A percentile compares a stretch with the other conserved stretches of the same genome.
Evolutionary conservation across 139 green algal genomes (phyloP).

Genomic region (Auxenochlorella pyrenoidosa): DNA sequence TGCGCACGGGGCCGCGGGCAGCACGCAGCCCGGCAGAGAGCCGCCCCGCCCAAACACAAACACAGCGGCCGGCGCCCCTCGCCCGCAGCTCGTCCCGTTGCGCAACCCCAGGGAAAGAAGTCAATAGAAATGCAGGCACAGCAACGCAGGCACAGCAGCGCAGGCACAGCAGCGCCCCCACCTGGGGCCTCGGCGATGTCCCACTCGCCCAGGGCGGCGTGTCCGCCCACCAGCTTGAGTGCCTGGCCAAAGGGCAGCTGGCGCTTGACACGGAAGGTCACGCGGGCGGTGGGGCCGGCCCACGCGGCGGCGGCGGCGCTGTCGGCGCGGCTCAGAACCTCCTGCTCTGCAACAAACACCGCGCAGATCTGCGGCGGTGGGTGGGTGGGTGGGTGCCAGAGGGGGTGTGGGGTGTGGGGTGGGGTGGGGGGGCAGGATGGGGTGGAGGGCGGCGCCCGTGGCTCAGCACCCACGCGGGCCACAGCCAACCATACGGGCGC

Average conservation of each 20-base stretch:
- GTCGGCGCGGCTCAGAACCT: neutral
- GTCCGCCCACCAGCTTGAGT: constrained; percentile 6
- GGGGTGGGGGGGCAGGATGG: too few relatives aligned
- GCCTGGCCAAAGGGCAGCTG: constrained; percentile 6
- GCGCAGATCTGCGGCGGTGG: neutral
- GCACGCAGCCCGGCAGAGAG: too few relatives aligned
- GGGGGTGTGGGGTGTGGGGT: neutral
- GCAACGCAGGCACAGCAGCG: too few relatives aligned
- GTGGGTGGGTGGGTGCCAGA: neutral
- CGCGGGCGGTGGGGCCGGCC: neutral
- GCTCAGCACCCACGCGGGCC: too few relatives aligned
- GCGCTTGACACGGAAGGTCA: neutral
- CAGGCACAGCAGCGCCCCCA: neutral
- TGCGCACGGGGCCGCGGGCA: too few relatives aligned
- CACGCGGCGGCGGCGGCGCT: neutral
- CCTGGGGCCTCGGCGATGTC: neutral
- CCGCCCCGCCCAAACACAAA: too few relatives aligned
- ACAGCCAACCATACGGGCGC: too few relatives aligned
- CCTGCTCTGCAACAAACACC: neutral
- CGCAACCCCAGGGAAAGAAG: too few relatives aligned
- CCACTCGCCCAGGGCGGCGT: neutral
- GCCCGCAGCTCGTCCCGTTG: too few relatives aligned
- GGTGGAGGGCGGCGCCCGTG: too few relatives aligned
- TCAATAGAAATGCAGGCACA: too few relatives aligned
- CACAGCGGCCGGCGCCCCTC: too few relatives aligned